Conservation (phyloP, 352 stramenopile species). For the Globisporangium canariense region DNA sequence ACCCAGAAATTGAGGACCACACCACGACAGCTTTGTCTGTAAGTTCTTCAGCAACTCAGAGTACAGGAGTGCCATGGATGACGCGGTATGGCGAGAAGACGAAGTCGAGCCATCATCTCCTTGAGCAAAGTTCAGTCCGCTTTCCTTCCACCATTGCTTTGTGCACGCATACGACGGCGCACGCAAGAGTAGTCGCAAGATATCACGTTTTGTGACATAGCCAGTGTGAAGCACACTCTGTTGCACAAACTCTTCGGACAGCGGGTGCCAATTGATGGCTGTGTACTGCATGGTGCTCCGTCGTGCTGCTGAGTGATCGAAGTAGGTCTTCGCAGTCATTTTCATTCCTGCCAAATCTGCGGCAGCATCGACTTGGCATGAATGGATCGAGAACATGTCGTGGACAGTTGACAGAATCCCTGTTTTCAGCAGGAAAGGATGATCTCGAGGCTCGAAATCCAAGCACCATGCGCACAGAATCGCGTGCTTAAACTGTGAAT, state of each 20-base stretch:
- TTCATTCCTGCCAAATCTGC: constrained; percentile 22
- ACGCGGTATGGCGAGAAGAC: constrained; percentile 51
- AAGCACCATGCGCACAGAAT: constrained; percentile 80
- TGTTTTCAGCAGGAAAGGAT: constrained; percentile 76
- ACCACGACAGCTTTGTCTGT: constrained; percentile 55
- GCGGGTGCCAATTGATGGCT: constrained; percentile 71
- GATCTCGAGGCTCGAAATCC: constrained; percentile 82
- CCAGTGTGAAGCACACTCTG: constrained; percentile 62
- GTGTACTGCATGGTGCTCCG: constrained; percentile 21
- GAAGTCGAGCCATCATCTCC: constrained; percentile 15
- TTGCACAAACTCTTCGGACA: constrained; percentile 79
- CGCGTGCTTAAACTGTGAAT: constrained; percentile 69
- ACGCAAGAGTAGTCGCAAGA: constrained; percentile 58
- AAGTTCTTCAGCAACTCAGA: constrained; percentile 62
- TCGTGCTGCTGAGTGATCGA: constrained; percentile 2
- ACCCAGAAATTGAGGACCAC: constrained; percentile 24
- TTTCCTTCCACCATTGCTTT: constrained; percentile 57
- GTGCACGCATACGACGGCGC: constrained; percentile 59
- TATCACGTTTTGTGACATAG: constrained; percentile 77
- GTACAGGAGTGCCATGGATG: constrained; percentile 75
- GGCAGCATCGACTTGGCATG: constrained; percentile 38
- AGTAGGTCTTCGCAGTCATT: constrained; percentile 16
- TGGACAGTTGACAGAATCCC: constrained; percentile 73
- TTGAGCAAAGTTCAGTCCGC: constrained; percentile 27
- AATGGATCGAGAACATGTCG: constrained; percentile 71